Percentiles rank a stretch among this genome's conserved stretches.
Evolutionary conservation across 2,329 filamentous ascomycete species (phyloP).

Genomic region (Colletotrichum tofieldiae): DNA sequence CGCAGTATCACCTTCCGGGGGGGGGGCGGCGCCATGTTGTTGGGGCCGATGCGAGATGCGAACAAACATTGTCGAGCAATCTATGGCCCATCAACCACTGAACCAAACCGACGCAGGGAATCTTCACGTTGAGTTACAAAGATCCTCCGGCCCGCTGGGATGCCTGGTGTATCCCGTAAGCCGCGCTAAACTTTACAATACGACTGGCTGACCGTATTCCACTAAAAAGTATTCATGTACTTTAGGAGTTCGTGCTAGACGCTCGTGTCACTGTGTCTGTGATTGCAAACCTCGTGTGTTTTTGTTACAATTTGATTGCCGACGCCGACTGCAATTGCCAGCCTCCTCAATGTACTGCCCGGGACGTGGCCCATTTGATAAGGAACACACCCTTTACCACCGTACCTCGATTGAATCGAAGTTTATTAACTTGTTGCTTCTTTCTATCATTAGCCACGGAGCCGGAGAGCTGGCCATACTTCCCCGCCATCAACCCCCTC

Average conservation of each 20-base stretch:
- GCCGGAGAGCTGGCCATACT: not conserved
- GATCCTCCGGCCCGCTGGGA: not conserved
- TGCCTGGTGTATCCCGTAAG: not conserved
- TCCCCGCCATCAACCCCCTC: not conserved
- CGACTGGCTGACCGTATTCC: not conserved
- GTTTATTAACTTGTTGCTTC: not conserved
- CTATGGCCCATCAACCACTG: not conserved
- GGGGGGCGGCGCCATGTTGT: not conserved
- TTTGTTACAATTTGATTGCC: not conserved
- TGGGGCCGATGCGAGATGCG: conserved; percentile 10
- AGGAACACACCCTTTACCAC: not conserved
- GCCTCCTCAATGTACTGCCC: too few species aligned
- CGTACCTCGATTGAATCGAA: not conserved
- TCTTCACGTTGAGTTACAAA: conserved; percentile 1
- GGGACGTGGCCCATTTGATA: not conserved
- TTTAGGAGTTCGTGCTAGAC: not conserved
- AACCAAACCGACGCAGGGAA: not conserved
- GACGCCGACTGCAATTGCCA: not conserved
- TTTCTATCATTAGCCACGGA: not conserved
- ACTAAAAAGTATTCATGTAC: not conserved
- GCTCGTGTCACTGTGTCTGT: too few species aligned
- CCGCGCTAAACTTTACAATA: not conserved
- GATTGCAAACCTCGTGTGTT: not conserved
- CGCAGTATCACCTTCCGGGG: not conserved
- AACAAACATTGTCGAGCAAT: conserved; percentile 2